Evolutionary conservation across 768 basidiomycete species (phyloP).

Genomic region (Pholiota molesta): DNA sequence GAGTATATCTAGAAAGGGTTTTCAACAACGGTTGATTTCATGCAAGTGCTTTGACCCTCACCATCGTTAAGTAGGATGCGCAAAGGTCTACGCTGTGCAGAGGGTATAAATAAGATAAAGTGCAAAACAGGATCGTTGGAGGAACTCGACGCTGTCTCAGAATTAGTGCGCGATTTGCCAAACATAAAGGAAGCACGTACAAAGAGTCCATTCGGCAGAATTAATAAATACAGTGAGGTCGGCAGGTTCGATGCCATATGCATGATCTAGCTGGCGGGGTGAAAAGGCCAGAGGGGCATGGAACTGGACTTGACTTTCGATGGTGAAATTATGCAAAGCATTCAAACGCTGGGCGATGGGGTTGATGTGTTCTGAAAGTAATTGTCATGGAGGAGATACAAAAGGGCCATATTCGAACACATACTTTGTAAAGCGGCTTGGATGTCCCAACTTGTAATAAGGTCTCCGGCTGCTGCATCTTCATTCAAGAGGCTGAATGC

Average conservation of each 20-base stretch:
- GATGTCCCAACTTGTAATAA: constrained; percentile 75
- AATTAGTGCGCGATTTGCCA: constrained; percentile 7
- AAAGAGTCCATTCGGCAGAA: constrained; percentile 94
- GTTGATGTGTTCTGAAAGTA: constrained; percentile 60
- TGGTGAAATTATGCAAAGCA: constrained; percentile 83
- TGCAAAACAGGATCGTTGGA: constrained; percentile 94
- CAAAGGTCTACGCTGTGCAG: constrained; percentile 67
- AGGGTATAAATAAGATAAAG: constrained; percentile 89
- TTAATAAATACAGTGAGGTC: constrained; percentile 94
- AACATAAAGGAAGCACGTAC: constrained; percentile 41
- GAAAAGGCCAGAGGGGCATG: constrained; percentile 88
- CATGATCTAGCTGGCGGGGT: constrained; percentile 45
- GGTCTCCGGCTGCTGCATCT: constrained; percentile 69
- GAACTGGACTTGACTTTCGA: constrained; percentile 94
- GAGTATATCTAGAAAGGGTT: constrained; percentile 40
- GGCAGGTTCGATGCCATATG: constrained; percentile 71
- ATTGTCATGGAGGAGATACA: neutral
- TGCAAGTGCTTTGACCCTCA: constrained; percentile 23
- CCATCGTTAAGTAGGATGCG: constrained; percentile 61
- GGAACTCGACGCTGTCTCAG: constrained; percentile 76
- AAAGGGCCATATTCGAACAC: constrained; percentile 26
- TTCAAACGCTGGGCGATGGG: constrained; percentile 66
- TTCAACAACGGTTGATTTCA: constrained; percentile 17
- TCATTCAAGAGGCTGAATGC: constrained; percentile 95
- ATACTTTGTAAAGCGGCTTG: constrained; percentile 61